These are phyloP conservation scores for Staphylotrichum tortipilum DNA, from an alignment of 495 filamentous ascomycete species.

Conservation along the genomic window DNA sequence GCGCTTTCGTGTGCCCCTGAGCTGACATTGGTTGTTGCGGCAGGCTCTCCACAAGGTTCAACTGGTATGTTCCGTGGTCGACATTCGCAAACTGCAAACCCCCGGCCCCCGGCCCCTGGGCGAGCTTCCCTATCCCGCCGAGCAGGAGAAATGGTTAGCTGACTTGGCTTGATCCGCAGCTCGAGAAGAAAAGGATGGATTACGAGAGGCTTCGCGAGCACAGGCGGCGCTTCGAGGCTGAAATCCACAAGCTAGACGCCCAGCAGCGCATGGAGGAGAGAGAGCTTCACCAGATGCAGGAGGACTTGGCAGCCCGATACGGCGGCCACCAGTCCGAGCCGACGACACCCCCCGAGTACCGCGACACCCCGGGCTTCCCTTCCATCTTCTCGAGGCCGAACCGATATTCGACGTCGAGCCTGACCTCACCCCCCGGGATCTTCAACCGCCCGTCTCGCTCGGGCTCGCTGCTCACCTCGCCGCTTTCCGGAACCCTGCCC, in stretches of 20 bases:
- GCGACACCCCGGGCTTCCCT: conserved; percentile 60
- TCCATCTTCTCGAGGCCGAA: conserved; percentile 66
- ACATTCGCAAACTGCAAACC: too few species aligned
- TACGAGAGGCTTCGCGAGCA: conserved; percentile 81
- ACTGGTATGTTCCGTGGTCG: too few species aligned
- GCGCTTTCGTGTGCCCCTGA: neutral
- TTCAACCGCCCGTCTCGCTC: conserved; percentile 66
- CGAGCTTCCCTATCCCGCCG: too few species aligned
- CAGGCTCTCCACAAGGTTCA: conserved; percentile 52
- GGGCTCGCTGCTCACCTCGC: conserved; percentile 59
- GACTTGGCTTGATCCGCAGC: conserved; percentile 38
- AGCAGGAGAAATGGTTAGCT: conserved; percentile 9
- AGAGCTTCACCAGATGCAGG: conserved; percentile 73
- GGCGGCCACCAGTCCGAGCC: conserved; percentile 80
- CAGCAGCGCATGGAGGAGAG: conserved; percentile 71
- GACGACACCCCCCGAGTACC: conserved; percentile 92
- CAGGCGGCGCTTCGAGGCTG: conserved; percentile 73
- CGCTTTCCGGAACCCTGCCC: conserved; percentile 45
- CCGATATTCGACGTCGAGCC: conserved; percentile 73
- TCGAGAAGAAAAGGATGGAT: conserved; percentile 86
- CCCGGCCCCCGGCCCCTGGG: too few species aligned
- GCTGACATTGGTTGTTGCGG: conserved; percentile 5
- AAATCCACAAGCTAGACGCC: conserved; percentile 77
- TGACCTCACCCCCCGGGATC: conserved; percentile 69
- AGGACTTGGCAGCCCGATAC: conserved; percentile 50